phyloP scores from a whole-genome alignment of 176 grass and related monocot genomes.

The Otatea glauca region DNA sequence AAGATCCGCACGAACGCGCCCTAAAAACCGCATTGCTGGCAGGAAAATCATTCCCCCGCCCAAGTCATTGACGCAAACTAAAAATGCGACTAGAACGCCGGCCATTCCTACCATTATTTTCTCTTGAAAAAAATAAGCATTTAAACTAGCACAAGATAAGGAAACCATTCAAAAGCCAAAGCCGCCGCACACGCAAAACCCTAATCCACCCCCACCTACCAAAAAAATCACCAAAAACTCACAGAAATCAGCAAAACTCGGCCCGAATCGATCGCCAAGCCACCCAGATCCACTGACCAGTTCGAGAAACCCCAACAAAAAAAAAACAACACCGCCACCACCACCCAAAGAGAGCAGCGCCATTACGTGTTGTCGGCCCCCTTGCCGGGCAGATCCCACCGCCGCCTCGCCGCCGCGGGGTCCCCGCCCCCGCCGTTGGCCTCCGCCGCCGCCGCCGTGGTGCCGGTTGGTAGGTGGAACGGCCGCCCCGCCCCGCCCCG shows the following conservation, averaged over 20 bases:
- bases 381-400: conserved; percentile 55
- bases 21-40: background rate
- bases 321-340: background rate
- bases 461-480: conserved; percentile 3
- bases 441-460: conserved; percentile 50
- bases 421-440: conserved; percentile 44
- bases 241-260: background rate
- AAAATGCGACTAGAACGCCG: background rate
- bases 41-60: background rate
- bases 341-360: background rate
- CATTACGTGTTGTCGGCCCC: conserved; percentile 49
- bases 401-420: conserved; percentile 44
- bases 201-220: conserved; percentile 27
- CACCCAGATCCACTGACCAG: conserved; percentile 32
- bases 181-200: conserved; percentile 36
- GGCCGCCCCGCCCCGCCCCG: background rate
- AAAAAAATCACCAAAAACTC: background rate
- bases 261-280: background rate
- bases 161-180: conserved; percentile 26
- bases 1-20: conserved; percentile 38
- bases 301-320: background rate
- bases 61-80: conserved; percentile 14
- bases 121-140: background rate
- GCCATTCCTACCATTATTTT: conserved; percentile 3
- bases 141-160: conserved; percentile 6